These are phyloP conservation scores for Cyclospora cayetanensis DNA, from an alignment of 169 alveolate genomes.

Conservation along the genomic window DNA sequence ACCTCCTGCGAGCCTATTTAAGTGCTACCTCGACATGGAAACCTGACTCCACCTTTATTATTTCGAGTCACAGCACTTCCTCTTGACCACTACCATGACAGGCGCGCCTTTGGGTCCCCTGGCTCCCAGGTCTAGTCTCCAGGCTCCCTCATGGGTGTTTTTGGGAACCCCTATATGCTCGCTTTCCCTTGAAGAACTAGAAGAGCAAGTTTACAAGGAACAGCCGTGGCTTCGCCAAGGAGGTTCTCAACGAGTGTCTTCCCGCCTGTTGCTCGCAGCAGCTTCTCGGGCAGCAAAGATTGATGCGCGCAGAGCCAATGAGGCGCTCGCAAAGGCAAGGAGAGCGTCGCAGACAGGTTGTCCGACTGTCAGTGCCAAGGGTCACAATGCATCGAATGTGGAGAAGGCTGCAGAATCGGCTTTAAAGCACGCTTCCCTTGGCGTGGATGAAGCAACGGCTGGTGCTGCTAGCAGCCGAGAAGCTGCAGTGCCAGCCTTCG, in stretches of 20 bases:
- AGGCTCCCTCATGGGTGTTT: neutral
- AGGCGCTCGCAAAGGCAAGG: neutral
- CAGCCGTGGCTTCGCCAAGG: neutral
- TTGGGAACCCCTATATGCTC: slow-evolving; percentile 41
- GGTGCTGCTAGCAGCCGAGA: neutral
- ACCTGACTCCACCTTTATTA: too few relatives aligned
- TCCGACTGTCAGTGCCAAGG: neutral
- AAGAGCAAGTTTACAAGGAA: neutral
- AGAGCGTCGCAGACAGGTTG: neutral
- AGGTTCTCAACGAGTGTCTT: neutral
- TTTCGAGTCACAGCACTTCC: too few relatives aligned
- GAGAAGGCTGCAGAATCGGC: neutral
- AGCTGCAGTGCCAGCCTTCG: neutral
- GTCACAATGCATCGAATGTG: neutral
- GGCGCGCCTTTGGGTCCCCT: neutral
- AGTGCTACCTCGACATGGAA: too few relatives aligned
- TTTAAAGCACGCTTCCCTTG: neutral
- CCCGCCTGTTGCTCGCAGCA: neutral
- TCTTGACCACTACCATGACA: too few relatives aligned
- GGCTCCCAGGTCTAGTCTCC: neutral
- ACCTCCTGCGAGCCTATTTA: too few relatives aligned
- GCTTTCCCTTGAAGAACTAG: neutral
- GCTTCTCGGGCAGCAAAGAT: slow-evolving; percentile 3
- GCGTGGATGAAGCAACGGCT: neutral
- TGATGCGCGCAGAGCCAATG: neutral